Evolutionary conservation across 2,329 filamentous ascomycete species (phyloP).

Genomic region (Fusarium nanum): DNA sequence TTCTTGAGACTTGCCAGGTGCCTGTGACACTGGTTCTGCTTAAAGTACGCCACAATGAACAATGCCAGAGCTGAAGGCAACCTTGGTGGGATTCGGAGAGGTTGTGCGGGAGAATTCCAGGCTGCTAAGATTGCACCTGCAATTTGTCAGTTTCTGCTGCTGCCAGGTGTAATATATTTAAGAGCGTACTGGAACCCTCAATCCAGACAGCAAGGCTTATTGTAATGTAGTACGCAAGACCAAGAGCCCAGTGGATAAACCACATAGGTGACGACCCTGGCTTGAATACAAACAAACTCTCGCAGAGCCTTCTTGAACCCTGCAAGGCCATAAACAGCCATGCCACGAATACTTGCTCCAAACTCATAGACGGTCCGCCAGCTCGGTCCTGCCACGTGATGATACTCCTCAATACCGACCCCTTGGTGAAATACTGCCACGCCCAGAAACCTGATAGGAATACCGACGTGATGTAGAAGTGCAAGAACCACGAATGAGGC

Average conservation of each 20-base stretch:
- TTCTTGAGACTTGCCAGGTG: slow-evolving; percentile 78
- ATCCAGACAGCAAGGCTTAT: slow-evolving; percentile 85
- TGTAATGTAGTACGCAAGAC: slow-evolving; percentile 79
- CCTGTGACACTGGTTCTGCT: slow-evolving; percentile 80
- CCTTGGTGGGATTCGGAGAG: slow-evolving; percentile 41
- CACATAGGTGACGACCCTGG: slow-evolving; percentile 80
- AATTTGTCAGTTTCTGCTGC: slow-evolving; percentile 17
- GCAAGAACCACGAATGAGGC: slow-evolving; percentile 88
- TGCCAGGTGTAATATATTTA: not conserved
- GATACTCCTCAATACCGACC: slow-evolving; percentile 63
- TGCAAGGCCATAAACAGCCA: slow-evolving; percentile 83
- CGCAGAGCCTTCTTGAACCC: slow-evolving; percentile 78
- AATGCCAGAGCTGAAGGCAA: slow-evolving; percentile 64
- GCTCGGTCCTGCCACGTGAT: slow-evolving; percentile 52
- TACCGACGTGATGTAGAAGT: slow-evolving; percentile 85
- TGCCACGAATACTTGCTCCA: slow-evolving; percentile 71
- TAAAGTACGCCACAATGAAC: slow-evolving; percentile 75
- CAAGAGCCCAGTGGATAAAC: slow-evolving; percentile 84
- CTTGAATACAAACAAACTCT: slow-evolving; percentile 74
- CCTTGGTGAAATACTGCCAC: slow-evolving; percentile 68
- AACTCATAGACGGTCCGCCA: slow-evolving; percentile 58
- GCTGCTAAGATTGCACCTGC: slow-evolving; percentile 51
- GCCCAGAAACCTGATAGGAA: slow-evolving; percentile 80
- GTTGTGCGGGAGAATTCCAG: slow-evolving; percentile 45
- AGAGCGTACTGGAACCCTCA: slow-evolving; percentile 75